These are phyloP conservation scores for Colletotrichum nymphaeae DNA, from an alignment of 2,329 filamentous ascomycete genomes.

Conservation along the genomic window DNA sequence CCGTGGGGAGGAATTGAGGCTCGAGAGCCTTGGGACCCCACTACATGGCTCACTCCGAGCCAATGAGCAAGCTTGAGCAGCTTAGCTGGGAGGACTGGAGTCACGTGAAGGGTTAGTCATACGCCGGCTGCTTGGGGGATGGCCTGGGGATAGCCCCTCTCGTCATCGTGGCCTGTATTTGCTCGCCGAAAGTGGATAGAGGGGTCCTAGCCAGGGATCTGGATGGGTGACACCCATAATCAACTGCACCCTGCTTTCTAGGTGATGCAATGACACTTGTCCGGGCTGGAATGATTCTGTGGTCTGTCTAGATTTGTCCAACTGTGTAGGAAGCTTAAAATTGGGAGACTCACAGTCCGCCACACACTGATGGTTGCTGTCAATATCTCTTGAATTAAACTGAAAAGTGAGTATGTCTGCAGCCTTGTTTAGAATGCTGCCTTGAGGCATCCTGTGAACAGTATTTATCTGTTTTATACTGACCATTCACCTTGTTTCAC, in stretches of 20 bases:
- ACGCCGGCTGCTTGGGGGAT: background rate
- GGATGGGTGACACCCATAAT: background rate
- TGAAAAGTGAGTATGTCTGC: too few relatives aligned
- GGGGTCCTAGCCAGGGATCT: slow-evolving; percentile 12
- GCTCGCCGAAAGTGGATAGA: slow-evolving; percentile 5
- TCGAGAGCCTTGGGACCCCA: slow-evolving; percentile 32
- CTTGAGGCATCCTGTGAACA: too few relatives aligned
- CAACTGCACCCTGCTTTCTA: background rate
- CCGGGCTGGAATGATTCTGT: too few relatives aligned
- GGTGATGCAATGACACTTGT: background rate
- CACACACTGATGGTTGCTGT: too few relatives aligned
- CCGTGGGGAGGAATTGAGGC: slow-evolving; percentile 35
- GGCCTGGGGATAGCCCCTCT: slow-evolving; percentile 7
- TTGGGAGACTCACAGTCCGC: too few relatives aligned
- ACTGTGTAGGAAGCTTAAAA: too few relatives aligned
- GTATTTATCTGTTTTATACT: too few relatives aligned
- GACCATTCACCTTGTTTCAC: too few relatives aligned
- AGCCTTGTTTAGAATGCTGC: too few relatives aligned
- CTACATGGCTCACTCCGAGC: background rate
- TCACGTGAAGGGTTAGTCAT: slow-evolving; percentile 28
- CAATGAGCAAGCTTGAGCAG: slow-evolving; percentile 22
- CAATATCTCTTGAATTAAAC: too few relatives aligned
- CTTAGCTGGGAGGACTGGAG: background rate
- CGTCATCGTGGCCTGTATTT: slow-evolving; percentile 18
- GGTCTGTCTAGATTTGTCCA: too few relatives aligned